Evolutionary conservation across 2,329 filamentous ascomycete species (phyloP), one percentile per base, ranked within the genome.

Genomic region (Trichophyton mentagrophytes): DNA sequence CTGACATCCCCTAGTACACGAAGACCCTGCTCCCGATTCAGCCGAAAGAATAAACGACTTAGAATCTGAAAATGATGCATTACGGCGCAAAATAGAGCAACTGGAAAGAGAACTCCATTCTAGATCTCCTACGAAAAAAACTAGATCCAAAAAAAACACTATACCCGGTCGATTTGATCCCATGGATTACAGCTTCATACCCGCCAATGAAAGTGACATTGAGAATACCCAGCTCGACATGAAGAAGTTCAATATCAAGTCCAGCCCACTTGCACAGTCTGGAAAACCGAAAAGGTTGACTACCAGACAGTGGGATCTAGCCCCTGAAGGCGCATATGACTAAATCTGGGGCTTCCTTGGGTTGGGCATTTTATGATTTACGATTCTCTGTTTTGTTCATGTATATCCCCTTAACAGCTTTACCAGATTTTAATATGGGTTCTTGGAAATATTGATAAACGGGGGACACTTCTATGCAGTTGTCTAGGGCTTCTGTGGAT

Each of bases 11-110:
- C 8, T 2, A 72, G 75, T 80, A 44, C 74, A 78, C 58, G 72
- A 78, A 67, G 78, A 79, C 36, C 78, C 80, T 0, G 70, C 70
- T 7, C 75, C 74, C 8, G 74, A 78, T 9, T 75, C 79, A 6
- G 76, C 83, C 64, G 86, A 87, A 67, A 82, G 69, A 30, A 76
- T 85, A 4, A 82, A 86, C 67, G 81, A 86, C 53, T 74, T 90
- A 0, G 83, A 88, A 67, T 75, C 83, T 57, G 88, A 91, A 69
- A 90, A 90, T 60, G 84, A 88, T 63, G 78, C 82, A 2, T 77
- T 92, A 42, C 80, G 85, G 13, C 79, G 81, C 25, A 86, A 87
- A 67, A 78, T 90, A 20, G 78, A 78, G 1, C 76, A 84, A 2
- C 71, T 91, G 25, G 85, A 85, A 69, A 80, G 87, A 40, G 86